Conservation (phyloP, 345 rosid genomes). For the Eucalyptus urophylla region DNA sequence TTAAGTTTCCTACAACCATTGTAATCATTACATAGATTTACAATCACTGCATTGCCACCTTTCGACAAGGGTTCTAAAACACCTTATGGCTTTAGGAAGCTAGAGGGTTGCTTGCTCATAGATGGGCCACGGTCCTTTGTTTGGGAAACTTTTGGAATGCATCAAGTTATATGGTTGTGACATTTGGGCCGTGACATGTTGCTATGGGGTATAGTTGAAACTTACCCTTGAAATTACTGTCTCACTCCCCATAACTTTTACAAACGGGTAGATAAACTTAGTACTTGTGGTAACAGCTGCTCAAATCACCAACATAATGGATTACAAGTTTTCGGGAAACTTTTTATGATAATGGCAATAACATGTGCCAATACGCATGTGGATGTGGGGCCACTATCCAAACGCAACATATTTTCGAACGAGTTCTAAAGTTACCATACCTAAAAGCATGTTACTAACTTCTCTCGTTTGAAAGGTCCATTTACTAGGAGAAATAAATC, state of each 20-base stretch:
- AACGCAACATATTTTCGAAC: not conserved
- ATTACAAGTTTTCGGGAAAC: not conserved
- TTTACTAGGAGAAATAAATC: not conserved
- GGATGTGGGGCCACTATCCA: not conserved
- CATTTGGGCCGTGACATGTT: not conserved
- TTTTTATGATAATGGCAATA: not conserved
- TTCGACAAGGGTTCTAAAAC: too few species aligned
- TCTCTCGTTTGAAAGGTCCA: not conserved
- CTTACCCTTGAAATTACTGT: not conserved
- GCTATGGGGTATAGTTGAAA: not conserved
- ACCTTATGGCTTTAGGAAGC: too few species aligned
- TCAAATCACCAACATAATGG: not conserved
- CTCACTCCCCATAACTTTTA: not conserved
- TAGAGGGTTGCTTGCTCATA: too few species aligned
- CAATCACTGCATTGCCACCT: too few species aligned
- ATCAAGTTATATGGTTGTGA: too few species aligned
- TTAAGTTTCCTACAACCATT: too few species aligned
- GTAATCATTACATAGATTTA: too few species aligned
- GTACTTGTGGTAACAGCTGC: not conserved
- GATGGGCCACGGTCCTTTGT: too few species aligned
- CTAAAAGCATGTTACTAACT: not conserved
- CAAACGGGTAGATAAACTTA: not conserved
- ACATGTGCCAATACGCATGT: not conserved
- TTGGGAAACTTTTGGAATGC: too few species aligned
- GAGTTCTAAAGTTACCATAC: not conserved